phyloP scores from a whole-genome alignment of 257 asterid genomes.

The Dorcoceras hygrometricum region DNA sequence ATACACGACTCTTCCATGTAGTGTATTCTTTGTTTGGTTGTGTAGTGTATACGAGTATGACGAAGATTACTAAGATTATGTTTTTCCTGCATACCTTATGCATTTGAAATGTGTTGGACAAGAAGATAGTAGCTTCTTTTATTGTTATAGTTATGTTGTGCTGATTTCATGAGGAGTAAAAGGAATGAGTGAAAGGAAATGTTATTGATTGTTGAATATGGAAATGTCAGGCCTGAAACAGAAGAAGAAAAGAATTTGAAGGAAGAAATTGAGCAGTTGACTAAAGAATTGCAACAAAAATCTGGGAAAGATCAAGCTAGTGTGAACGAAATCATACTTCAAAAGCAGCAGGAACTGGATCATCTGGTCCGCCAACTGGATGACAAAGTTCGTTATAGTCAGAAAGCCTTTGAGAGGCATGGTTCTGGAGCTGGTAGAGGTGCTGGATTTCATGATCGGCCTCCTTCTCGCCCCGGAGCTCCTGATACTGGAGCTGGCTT shows the following conservation, averaged over 20 bases:
- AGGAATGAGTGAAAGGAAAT: neutral
- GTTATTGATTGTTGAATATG: conserved; percentile 28
- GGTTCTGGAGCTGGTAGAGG: conserved; percentile 69
- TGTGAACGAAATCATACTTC: conserved; percentile 41
- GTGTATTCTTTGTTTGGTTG: neutral
- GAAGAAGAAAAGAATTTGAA: conserved; percentile 85
- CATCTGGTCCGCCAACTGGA: conserved; percentile 65
- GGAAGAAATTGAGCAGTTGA: conserved; percentile 69
- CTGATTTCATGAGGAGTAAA: neutral
- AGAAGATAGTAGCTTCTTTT: conserved; percentile 2
- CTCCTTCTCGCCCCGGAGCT: conserved; percentile 30
- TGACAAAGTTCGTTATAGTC: conserved; percentile 78
- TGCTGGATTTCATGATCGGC: conserved; percentile 32
- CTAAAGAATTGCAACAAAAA: conserved; percentile 44
- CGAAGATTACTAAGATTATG: neutral
- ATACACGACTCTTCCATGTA: neutral
- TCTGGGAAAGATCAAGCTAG: conserved; percentile 45
- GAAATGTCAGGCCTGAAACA: conserved; percentile 64
- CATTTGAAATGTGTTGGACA: conserved; percentile 1
- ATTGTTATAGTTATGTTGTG: neutral
- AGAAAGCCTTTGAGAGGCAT: conserved; percentile 65
- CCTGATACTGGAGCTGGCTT: conserved; percentile 29
- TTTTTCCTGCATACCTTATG: neutral
- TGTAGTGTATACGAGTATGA: neutral
- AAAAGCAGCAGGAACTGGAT: conserved; percentile 69